Base-by-base conservation (phyloP, 257 asterid species). In the Solanum appendiculatum region DNA sequence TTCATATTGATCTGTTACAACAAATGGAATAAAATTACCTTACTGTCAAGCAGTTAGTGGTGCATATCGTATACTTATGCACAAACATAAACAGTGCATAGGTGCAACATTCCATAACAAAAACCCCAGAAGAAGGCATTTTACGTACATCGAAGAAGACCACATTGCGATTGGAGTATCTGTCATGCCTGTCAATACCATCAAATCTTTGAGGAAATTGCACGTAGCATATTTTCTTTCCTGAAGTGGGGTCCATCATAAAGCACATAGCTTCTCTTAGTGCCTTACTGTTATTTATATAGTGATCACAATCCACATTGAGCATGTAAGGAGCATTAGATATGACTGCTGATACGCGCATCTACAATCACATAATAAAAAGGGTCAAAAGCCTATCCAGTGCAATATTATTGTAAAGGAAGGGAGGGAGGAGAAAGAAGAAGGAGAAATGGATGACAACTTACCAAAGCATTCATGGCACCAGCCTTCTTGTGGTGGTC, bases 401-500 rank as follows among this genome's bases (percentile, higher is more conserved):
- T 5, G 31, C 85, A 46, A 42, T 4, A 5, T 8, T 9, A 7
- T 44, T 8, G 0, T 8, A 80, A 81, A 29, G 7, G n/a, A 11
- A 29, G 29, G 15, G 25, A 21, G 12, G 20, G 7, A 3, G 44
- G 40, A 3, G 13, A 27, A 9, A 7, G 68, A 6, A 15, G 60
- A 18, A 10, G 54, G 44, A 40, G 40, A 87, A 39, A 80, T 20
- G 18, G 63, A 86, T 29, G 56, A 39, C 37, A 36, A 86, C 87
- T 88, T 90, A 96, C 99, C 99, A 96, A 91, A 87, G 99, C 86
- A 92, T 96, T 96, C 99, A 96, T 96, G 85, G 99, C 99, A 86
- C 99, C 99, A 39, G 99, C 99, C 87, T 96, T 96, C 84, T 96
- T 96, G 93, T 96, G 99, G 90, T 96, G 98, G n/a, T 96, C 99